phyloP scores from a whole-genome alignment of 768 basidiomycete genomes.

The Pisolithus albus region DNA sequence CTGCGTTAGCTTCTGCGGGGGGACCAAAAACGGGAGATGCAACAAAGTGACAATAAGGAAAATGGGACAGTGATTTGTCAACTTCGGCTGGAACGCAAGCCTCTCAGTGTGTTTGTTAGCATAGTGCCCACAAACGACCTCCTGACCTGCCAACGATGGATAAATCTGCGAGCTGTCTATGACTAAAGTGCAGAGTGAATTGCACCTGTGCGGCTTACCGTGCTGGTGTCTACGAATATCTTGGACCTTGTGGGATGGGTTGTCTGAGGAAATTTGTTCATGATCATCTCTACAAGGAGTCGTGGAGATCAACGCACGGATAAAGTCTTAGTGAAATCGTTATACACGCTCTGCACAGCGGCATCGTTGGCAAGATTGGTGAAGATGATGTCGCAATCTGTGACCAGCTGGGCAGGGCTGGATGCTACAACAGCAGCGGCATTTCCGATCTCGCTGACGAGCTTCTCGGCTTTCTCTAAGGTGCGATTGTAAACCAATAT shows the following conservation, averaged over 20 bases:
- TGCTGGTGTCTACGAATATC: slow-evolving; percentile 83
- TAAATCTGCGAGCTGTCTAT: slow-evolving; percentile 39
- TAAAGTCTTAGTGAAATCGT: slow-evolving; percentile 51
- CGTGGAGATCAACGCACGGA: slow-evolving; percentile 33
- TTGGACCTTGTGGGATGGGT: slow-evolving; percentile 44
- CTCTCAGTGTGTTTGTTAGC: background rate
- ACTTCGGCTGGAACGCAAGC: slow-evolving; percentile 45
- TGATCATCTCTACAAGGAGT: background rate
- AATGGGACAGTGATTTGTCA: slow-evolving; percentile 55
- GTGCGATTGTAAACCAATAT: slow-evolving; percentile 77
- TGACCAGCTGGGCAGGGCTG: slow-evolving; percentile 50
- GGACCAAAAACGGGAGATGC: slow-evolving; percentile 74
- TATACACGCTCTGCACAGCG: slow-evolving; percentile 58
- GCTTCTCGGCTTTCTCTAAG: slow-evolving; percentile 48
- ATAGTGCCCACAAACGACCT: background rate
- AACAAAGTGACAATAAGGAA: slow-evolving; percentile 57
- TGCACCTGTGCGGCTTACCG: slow-evolving; percentile 39
- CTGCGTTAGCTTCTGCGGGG: slow-evolving; percentile 57
- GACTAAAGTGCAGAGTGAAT: background rate
- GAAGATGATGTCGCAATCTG: slow-evolving; percentile 68
- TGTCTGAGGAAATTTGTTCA: slow-evolving; percentile 24
- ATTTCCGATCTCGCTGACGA: slow-evolving; percentile 49
- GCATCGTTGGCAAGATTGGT: slow-evolving; percentile 69
- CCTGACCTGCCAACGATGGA: slow-evolving; percentile 43
- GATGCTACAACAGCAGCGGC: slow-evolving; percentile 50